Base-by-base conservation (phyloP, 1,284 basidiomycete species). In the Moesziomyces globuligerus region DNA sequence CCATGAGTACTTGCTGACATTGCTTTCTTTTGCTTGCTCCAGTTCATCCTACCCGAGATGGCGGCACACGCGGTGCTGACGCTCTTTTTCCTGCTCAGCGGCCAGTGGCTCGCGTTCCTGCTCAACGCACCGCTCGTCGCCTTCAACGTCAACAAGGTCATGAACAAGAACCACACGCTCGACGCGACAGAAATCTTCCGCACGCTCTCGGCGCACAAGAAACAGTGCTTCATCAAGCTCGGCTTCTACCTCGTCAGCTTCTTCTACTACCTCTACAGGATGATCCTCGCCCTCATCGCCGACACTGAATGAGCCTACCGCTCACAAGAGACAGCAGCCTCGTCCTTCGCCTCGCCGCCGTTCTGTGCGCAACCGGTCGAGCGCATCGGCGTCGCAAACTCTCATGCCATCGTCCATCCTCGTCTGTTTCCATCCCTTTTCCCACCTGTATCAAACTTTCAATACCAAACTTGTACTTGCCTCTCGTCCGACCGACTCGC, bases 151-250 rank as follows among this genome's bases (percentile, higher is more conserved):
- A 95, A 97, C 86, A 98, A 98, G 93, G 93, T 98, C 81, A 88
- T 91, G 80, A 90, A 90, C 83, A 94, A 94, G 81, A 91, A 91
- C 80, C 94, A 98, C 85, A 95, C 97, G 91, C 95, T 97, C 83
- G 95, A 99, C 83, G 95, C 95, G 50, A 98, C 96, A 28, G 96
- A 98, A 84, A 98, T 98, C 78, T 98, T 99, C 88, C 88, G 96
- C 74, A 95, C 95, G 66, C 85, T 98, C 43, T 89, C 90, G 17
- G 89, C 87, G 38, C 96, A 98, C 85, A 99, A 99, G 86, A 97
- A 94, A 83, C 94, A 72, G 36, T 77, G 90, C 79, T 98, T 98
- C 82, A 58, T 80, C 74, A 81, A 81, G 53, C 64, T 81, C 15
- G 80, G 76, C 3, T 79, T 81, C 62, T 81, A 81, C 48, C 70